A percentile compares a stretch with the other conserved stretches of the same genome.
Evolutionary conservation across 2,329 filamentous ascomycete species (phyloP).

Genomic region (Pestalotiopsis sp.): DNA sequence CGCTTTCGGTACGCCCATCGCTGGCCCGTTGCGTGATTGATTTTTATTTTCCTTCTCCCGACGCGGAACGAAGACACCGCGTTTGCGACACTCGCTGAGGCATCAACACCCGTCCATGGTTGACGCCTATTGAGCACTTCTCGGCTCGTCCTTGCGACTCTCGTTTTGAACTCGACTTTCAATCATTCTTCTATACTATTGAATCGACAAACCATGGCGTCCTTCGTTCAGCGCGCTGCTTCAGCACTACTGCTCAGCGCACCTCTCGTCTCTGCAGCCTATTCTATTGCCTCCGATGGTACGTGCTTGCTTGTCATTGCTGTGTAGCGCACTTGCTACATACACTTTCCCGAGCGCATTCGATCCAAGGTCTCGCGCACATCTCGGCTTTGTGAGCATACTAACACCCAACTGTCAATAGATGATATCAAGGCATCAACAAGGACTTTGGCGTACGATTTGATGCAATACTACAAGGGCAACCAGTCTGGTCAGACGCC

Average conservation of each 20-base stretch:
- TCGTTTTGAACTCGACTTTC: background rate
- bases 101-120: background rate
- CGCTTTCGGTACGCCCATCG: background rate
- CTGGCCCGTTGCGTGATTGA: background rate
- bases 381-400: background rate
- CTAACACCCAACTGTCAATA: conserved; percentile 21
- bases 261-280: conserved; percentile 14
- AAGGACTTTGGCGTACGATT: conserved; percentile 30
- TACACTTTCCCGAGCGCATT: background rate
- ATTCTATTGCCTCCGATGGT: conserved; percentile 17
- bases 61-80: background rate
- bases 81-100: background rate
- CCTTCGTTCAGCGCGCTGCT: conserved; percentile 12
- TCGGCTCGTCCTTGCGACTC: background rate
- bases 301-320: background rate
- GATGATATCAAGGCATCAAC: conserved; percentile 54
- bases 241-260: conserved; percentile 12
- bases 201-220: conserved; percentile 8
- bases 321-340: background rate
- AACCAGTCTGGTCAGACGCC: conserved; percentile 34
- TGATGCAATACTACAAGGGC: conserved; percentile 35
- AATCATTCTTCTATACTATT: background rate
- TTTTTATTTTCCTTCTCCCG: background rate
- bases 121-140: background rate
- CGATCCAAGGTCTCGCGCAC: background rate